These are phyloP conservation scores for Ziziphus jujuba DNA, from an alignment of 306 rosid species.

Conservation along the genomic window DNA sequence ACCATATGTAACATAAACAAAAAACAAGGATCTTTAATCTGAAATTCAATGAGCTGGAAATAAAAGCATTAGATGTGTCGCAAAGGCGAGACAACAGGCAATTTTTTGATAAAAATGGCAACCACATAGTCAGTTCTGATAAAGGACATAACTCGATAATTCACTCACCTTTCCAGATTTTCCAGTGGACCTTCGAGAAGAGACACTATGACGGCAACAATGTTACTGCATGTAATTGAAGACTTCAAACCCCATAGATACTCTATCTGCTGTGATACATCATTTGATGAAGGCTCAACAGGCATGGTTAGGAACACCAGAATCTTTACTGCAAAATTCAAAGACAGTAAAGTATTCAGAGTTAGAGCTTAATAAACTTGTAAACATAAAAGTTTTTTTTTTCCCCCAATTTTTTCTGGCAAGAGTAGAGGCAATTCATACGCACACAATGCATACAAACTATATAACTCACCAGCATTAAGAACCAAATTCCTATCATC, in stretches of 20 bases:
- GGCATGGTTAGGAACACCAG: constrained; percentile 96
- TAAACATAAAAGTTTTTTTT: neutral
- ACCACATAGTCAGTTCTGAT: too few relatives aligned
- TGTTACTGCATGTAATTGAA: constrained; percentile 62
- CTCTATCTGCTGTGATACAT: constrained; percentile 74
- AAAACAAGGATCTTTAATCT: neutral
- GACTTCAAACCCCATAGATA: constrained; percentile 81
- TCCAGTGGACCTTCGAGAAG: constrained; percentile 79
- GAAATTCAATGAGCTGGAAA: neutral
- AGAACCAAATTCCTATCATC: constrained; percentile 68
- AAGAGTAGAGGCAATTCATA: too few relatives aligned
- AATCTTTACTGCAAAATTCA: constrained; percentile 64
- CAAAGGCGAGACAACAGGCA: too few relatives aligned
- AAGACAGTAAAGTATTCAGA: neutral
- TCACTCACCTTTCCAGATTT: constrained; percentile 75
- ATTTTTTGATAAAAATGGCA: too few relatives aligned
- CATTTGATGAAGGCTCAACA: constrained; percentile 67
- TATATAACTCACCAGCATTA: constrained; percentile 57
- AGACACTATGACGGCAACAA: constrained; percentile 57
- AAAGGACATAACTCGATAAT: too few relatives aligned
- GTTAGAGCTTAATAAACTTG: neutral
- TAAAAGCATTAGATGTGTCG: neutral
- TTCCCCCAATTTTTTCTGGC: too few relatives aligned
- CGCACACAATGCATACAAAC: neutral
- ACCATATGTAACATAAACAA: neutral